These are phyloP conservation scores for Penicillium janthinellum DNA, from an alignment of 2,329 filamentous ascomycete genomes.

Conservation along the genomic window DNA sequence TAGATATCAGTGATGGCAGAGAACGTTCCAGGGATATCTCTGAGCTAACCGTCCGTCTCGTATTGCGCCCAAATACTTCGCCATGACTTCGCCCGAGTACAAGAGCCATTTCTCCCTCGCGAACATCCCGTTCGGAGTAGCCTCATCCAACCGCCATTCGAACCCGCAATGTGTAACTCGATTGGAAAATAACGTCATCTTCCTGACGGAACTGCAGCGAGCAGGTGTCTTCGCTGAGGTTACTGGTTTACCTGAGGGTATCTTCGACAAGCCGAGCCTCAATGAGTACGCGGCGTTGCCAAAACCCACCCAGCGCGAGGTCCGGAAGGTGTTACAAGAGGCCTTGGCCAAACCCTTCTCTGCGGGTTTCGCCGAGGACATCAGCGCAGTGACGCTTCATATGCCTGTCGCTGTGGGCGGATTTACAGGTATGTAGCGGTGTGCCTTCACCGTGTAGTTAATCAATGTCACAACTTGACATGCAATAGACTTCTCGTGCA, in stretches of 20 bases:
- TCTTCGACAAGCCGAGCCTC: slow-evolving; percentile 43
- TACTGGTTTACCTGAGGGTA: slow-evolving; percentile 17
- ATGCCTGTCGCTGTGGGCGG: slow-evolving; percentile 59
- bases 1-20: not conserved
- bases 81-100: slow-evolving; percentile 26
- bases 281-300: slow-evolving; percentile 55
- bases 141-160: slow-evolving; percentile 43
- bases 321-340: slow-evolving; percentile 44
- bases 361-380: slow-evolving; percentile 20
- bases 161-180: slow-evolving; percentile 54
- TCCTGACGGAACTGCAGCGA: slow-evolving; percentile 50
- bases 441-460: not conserved
- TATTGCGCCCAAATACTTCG: not conserved
- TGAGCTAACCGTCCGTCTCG: not conserved
- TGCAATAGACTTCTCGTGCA: slow-evolving; percentile 41
- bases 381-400: slow-evolving; percentile 52
- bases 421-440: slow-evolving; percentile 56
- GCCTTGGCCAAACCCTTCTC: slow-evolving; percentile 20
- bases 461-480: slow-evolving; percentile 2
- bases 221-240: slow-evolving; percentile 33
- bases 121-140: slow-evolving; percentile 59
- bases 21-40: not conserved
- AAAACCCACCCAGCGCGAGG: slow-evolving; percentile 39
- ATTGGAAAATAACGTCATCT: slow-evolving; percentile 55
- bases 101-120: slow-evolving; percentile 49